phyloP scores from a whole-genome alignment of 495 filamentous ascomycete species.

The Penicillium goetzii region DNA sequence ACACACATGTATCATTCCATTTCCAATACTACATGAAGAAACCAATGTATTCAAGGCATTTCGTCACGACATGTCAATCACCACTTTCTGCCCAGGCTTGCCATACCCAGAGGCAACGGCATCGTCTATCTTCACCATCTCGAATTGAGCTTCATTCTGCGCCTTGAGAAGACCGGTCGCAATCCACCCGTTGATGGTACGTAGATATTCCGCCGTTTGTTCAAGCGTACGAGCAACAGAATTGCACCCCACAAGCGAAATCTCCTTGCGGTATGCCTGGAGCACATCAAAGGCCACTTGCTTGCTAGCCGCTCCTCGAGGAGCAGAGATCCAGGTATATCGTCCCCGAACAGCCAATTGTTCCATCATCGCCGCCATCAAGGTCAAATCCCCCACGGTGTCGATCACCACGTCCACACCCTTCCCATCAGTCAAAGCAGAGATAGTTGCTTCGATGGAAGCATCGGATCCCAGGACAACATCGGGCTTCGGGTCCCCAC shows the following conservation, averaged over 20 bases:
- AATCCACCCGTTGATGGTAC: slow-evolving; percentile 19
- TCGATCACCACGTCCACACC: slow-evolving; percentile 30
- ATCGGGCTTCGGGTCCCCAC: slow-evolving; percentile 14
- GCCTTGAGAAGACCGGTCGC: slow-evolving; percentile 17
- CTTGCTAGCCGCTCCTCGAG: slow-evolving; percentile 18
- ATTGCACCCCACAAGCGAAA: slow-evolving; percentile 26
- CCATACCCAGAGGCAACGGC: slow-evolving; percentile 21
- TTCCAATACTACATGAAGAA: not conserved
- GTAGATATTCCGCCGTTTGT: slow-evolving; percentile 19
- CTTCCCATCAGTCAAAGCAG: slow-evolving; percentile 16
- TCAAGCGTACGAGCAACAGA: slow-evolving; percentile 16
- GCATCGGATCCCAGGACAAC: slow-evolving; percentile 7
- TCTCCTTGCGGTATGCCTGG: slow-evolving; percentile 27
- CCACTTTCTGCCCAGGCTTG: slow-evolving; percentile 16
- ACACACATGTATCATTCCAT: not conserved
- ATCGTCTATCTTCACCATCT: slow-evolving; percentile 19
- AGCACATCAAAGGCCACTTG: slow-evolving; percentile 24
- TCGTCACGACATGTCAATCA: slow-evolving; percentile 20
- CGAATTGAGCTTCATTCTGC: slow-evolving; percentile 17
- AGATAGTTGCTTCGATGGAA: slow-evolving; percentile 2
- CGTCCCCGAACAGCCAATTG: slow-evolving; percentile 23
- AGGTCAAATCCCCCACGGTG: slow-evolving; percentile 21
- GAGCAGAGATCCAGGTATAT: slow-evolving; percentile 28
- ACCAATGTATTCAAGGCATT: not conserved
- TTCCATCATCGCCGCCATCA: slow-evolving; percentile 24